Percentiles rank a stretch among this genome's conserved stretches.
phyloP scores from a whole-genome alignment of 805 yeast genomes.

The Ogataea siamensis region DNA sequence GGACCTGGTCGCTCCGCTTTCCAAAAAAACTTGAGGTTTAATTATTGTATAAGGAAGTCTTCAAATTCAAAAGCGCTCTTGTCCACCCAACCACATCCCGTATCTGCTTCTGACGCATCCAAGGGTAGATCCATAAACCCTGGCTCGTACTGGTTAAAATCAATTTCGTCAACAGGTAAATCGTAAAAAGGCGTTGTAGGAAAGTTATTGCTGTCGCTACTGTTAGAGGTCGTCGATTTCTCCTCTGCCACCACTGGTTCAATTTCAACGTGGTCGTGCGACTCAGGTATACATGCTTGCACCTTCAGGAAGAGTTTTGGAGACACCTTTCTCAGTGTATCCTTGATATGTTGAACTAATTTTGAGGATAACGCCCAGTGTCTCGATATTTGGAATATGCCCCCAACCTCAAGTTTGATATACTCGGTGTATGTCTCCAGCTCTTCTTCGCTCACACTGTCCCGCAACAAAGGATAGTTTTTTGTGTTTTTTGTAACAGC shows the following conservation, averaged over 20 bases:
- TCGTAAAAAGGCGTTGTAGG: constrained; percentile 1
- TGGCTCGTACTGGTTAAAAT: constrained; percentile 26
- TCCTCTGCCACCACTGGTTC: constrained; percentile 3
- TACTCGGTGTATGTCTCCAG: constrained; percentile 46
- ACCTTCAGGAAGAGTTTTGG: constrained; percentile 42
- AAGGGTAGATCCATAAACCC: constrained; percentile 22
- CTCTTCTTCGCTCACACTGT: constrained; percentile 36
- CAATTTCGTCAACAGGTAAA: constrained; percentile 26
- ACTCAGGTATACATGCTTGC: constrained; percentile 32
- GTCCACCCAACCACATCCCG: constrained; percentile 61
- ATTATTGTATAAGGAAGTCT: constrained; percentile 24
- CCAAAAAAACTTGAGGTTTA: constrained; percentile 33
- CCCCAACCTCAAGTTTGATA: constrained; percentile 47
- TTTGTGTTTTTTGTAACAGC: constrained; percentile 15
- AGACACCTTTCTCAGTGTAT: constrained; percentile 41
- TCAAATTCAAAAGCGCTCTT: constrained; percentile 43
- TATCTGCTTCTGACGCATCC: constrained; percentile 37
- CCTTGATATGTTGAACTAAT: constrained; percentile 45
- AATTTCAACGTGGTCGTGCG: constrained; percentile 11
- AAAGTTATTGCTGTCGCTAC: constrained; percentile 1
- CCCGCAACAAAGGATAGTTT: constrained; percentile 21
- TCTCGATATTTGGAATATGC: constrained; percentile 47
- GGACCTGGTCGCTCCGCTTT: constrained; percentile 79
- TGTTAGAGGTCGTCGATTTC: not conserved
- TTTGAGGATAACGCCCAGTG: constrained; percentile 52